Evolutionary conservation across 352 stramenopile genomes (phyloP), one percentile per base, ranked within the genome.

Genomic region (Aphanomyces euteiches): DNA sequence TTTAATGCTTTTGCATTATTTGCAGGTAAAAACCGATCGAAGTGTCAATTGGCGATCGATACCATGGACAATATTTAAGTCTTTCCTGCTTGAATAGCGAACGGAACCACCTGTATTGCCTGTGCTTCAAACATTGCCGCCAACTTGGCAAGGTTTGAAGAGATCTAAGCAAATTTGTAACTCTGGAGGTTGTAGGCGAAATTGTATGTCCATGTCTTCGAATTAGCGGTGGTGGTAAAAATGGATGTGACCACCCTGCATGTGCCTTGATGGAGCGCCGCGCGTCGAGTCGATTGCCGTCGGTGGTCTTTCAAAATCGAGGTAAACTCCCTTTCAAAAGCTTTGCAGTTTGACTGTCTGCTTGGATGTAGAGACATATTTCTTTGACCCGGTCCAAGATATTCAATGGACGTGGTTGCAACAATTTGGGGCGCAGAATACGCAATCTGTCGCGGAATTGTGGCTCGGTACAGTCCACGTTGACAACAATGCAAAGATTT

Each of bases 1-100:
- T 67, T 78, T 95, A 38, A 85, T 93, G 76, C 79, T 95, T 5
- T 90, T 95, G 65, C 84, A 95, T 67, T 93, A 80, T 67, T 75
- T 95, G 47, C 87, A 95, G 50, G 64, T 70, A 60, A 12, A 7
- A n/a, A 47, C 36, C 3, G 37, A 37, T 53, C 37, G 39, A 67
- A 37, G 28, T 43, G 54, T 60, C 10, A 1, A 60, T 28, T 28
- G 13, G 50, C 8, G 50, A 58, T 43, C 8, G 28, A 63, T 47
- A 15, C 56, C 19, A 63, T 63, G 1, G 56, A 63, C 43, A 13
- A 13, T 28, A 28, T 28, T 28, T 28, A 28, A 28, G 28, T 28
- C 0, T 28, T 28, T 28, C 28, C 28, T 28, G 28, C 28, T 28
- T 28, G 28, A 28, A 10, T 61, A 70, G 74, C 81, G 81, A 4